phyloP scores from a whole-genome alignment of 805 yeast genomes.

The Metschnikowia borealis region DNA sequence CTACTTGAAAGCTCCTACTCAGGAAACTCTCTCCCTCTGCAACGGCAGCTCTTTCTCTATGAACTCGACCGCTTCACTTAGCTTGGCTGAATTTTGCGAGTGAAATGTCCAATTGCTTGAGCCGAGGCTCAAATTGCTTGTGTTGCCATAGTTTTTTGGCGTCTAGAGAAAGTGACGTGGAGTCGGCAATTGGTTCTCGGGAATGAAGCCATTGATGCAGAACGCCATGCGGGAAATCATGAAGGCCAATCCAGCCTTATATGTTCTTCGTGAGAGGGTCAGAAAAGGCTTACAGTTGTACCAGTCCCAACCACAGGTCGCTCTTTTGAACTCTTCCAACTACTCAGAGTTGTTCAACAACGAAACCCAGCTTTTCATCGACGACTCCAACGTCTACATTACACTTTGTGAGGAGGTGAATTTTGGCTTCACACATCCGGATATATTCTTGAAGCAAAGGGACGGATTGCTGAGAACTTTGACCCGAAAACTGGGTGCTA shows the following conservation, averaged over 20 bases:
- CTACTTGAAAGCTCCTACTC: constrained; percentile 21
- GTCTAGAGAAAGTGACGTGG: constrained; percentile 36
- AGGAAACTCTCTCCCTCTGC: not conserved
- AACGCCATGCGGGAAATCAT: constrained; percentile 86
- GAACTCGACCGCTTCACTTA: constrained; percentile 1
- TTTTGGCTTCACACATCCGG: constrained; percentile 25
- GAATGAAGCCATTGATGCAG: too few relatives aligned
- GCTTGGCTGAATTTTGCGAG: constrained; percentile 4
- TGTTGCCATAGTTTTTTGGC: constrained; percentile 28
- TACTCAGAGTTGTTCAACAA: constrained; percentile 85
- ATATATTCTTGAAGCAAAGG: constrained; percentile 21
- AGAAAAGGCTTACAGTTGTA: constrained; percentile 91
- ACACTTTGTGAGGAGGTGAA: constrained; percentile 26
- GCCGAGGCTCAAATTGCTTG: constrained; percentile 24
- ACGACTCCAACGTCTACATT: constrained; percentile 76
- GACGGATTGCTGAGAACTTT: not conserved
- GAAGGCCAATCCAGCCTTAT: constrained; percentile 92
- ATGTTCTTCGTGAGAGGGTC: constrained; percentile 87
- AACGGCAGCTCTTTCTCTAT: constrained; percentile 4
- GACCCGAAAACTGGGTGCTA: not conserved
- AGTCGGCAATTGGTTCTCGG: too few relatives aligned
- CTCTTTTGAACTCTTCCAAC: constrained; percentile 82
- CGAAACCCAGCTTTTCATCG: constrained; percentile 81
- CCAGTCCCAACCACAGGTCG: constrained; percentile 91
- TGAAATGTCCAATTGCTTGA: constrained; percentile 17